Conservation (phyloP, 345 rosid species). For the Atalantia buxifolia region DNA sequence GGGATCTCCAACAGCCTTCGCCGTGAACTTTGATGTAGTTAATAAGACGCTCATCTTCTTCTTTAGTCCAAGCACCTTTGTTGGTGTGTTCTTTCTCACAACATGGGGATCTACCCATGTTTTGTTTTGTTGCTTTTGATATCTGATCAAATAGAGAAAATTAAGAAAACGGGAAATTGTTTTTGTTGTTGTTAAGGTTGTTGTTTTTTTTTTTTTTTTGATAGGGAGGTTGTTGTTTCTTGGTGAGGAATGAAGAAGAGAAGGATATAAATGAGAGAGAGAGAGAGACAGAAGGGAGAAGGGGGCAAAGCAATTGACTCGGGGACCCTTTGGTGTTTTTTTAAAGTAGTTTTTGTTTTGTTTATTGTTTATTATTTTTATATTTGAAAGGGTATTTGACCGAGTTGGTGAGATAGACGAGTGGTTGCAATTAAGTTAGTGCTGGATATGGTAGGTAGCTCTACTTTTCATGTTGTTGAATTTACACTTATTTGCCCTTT, state of each 20-base stretch:
- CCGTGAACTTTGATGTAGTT: conserved; percentile 45
- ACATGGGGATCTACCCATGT: conserved; percentile 56
- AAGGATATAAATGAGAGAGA: conserved; percentile 20
- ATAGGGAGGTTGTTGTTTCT: not conserved
- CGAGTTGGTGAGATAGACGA: conserved; percentile 43
- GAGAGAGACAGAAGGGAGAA: not conserved
- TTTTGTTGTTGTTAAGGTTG: not conserved
- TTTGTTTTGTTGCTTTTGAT: not conserved
- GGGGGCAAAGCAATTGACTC: conserved; percentile 32
- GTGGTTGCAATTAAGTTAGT: conserved; percentile 41
- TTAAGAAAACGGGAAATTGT: not conserved
- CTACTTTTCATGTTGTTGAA: conserved; percentile 19
- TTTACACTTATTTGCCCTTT: conserved; percentile 2
- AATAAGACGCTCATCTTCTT: conserved; percentile 51
- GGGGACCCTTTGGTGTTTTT: conserved; percentile 16
- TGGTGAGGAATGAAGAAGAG: not conserved
- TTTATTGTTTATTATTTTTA: not conserved
- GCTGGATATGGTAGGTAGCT: conserved; percentile 48
- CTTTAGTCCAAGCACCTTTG: conserved; percentile 64
- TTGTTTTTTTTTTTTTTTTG: not conserved
- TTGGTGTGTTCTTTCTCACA: conserved; percentile 63
- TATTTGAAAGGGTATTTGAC: conserved; percentile 24
- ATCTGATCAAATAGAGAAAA: not conserved
- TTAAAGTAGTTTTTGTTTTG: not conserved
- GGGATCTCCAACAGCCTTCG: conserved; percentile 60